phyloP scores from a whole-genome alignment of 2,329 filamentous ascomycete species.

The Colletotrichum orchidophilum region DNA sequence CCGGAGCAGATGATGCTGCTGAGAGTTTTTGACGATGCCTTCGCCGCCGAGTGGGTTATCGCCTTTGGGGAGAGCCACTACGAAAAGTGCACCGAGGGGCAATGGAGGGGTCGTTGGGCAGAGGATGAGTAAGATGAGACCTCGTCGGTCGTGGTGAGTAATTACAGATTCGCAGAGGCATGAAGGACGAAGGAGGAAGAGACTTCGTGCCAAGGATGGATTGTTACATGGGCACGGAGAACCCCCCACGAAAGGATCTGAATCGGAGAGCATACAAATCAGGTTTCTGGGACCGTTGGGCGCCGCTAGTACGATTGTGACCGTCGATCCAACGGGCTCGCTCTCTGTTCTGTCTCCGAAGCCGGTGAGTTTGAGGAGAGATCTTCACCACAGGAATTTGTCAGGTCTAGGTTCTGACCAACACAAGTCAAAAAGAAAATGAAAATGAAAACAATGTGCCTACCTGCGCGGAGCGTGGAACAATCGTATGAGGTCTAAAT shows the following conservation, averaged over 20 bases:
- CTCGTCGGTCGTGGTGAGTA: not conserved
- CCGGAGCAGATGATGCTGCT: constrained; percentile 19
- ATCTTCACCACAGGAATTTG: not conserved
- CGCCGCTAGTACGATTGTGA: not conserved
- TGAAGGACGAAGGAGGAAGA: not conserved
- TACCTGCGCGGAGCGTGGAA: too few relatives aligned
- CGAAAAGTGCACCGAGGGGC: constrained; percentile 7
- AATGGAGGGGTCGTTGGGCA: constrained; percentile 11
- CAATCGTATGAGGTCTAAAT: constrained; percentile 23
- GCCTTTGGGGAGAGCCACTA: constrained; percentile 10
- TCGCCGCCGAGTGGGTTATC: constrained; percentile 4
- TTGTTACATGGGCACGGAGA: not conserved
- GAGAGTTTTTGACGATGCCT: constrained; percentile 5
- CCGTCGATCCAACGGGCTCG: constrained; percentile 3
- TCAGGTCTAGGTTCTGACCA: constrained; percentile 1
- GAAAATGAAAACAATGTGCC: too few relatives aligned
- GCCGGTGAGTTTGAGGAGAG: not conserved
- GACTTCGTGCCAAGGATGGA: not conserved
- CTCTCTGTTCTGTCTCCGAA: constrained; percentile 1
- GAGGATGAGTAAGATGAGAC: not conserved
- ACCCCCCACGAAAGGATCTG: too few relatives aligned
- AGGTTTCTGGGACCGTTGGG: not conserved
- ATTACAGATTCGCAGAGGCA: not conserved
- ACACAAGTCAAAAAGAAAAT: not conserved
- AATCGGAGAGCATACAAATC: not conserved